Base-by-base conservation (phyloP, 495 filamentous ascomycete species). In the Staphylotrichum tortipilum region DNA sequence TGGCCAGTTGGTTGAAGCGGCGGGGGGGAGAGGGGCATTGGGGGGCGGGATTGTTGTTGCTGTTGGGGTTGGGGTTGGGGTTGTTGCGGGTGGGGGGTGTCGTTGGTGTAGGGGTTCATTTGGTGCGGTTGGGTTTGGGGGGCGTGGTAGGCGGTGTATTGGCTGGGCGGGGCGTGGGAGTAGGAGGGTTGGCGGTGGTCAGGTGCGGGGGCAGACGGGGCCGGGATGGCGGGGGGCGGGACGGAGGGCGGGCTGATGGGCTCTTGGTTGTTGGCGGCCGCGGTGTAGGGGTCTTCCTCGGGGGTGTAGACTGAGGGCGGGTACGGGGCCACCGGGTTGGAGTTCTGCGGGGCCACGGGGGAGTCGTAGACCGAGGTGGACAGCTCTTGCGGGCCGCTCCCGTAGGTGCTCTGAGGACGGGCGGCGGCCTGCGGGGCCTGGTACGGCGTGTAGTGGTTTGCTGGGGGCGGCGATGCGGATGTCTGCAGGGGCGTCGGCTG, bases 331-430 rank as follows among this genome's bases (percentile, higher is more conserved):
- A 64, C 56, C 4, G 67, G 64, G 26, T 64, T 61, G 8, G 69
- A 59, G 44, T 75, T 72, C 41, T 76, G 75, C 34, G 74, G 69
- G 28, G 81, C 82, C 33, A 86, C 77, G 17, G 88, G 88, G 6
- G 85, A 87, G 59, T 91, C 85, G 55, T 92, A 94, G 10, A 79
- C 78, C 6, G 85, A 85, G n/a, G 88, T 89, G 28, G 85, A 84
- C 34, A 94, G 71, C 71, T 94, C 88, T 64, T 91, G 88, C 1
- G 88, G 87, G 38, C 83, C 80, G 50, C 53, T 66, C 9, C 81
- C 81, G 56, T 86, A 86, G 39, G 80, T 86, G 53, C 82, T 89
- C 62, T 84, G 81, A 4, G 83, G 85, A 75, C 62, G 61, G 67
- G 56, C 61, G 71, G 57, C 66, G 44, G 63, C 53, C 59, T 71